phyloP scores from a whole-genome alignment of 768 basidiomycete species.

The Thelephora ganbajun region DNA sequence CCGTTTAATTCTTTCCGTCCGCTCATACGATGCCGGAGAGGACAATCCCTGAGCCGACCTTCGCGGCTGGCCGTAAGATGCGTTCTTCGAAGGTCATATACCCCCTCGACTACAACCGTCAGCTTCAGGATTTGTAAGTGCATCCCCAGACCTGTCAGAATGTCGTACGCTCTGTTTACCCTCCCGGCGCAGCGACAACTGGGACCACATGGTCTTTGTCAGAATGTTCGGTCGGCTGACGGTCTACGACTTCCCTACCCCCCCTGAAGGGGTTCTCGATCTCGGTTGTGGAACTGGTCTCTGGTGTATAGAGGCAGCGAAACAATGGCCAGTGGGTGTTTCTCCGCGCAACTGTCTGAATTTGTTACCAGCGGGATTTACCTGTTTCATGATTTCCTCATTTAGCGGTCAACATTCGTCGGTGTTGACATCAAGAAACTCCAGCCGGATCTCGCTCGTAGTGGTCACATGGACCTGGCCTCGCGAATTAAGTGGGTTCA shows the following conservation, averaged over 20 bases:
- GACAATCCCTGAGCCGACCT: neutral
- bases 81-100: neutral
- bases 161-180: conserved; percentile 1
- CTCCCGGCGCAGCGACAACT: conserved; percentile 38
- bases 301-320: conserved; percentile 61
- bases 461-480: conserved; percentile 22
- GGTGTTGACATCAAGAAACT: conserved; percentile 44
- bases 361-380: neutral
- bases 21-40: neutral
- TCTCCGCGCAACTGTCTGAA: neutral
- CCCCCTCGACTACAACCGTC: neutral
- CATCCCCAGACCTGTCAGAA: neutral
- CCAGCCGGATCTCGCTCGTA: conserved; percentile 35
- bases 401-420: conserved; percentile 33
- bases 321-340: conserved; percentile 43
- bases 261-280: conserved; percentile 45
- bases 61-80: neutral
- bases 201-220: conserved; percentile 54
- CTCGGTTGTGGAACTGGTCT: conserved; percentile 60
- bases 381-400: neutral
- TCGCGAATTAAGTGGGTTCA: conserved; percentile 50
- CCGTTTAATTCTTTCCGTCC: neutral
- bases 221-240: conserved; percentile 36
- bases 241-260: conserved; percentile 34
- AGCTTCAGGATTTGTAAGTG: neutral